Base-by-base conservation (phyloP, 2,329 filamentous ascomycete species). In the Aschersonia sp. region DNA sequence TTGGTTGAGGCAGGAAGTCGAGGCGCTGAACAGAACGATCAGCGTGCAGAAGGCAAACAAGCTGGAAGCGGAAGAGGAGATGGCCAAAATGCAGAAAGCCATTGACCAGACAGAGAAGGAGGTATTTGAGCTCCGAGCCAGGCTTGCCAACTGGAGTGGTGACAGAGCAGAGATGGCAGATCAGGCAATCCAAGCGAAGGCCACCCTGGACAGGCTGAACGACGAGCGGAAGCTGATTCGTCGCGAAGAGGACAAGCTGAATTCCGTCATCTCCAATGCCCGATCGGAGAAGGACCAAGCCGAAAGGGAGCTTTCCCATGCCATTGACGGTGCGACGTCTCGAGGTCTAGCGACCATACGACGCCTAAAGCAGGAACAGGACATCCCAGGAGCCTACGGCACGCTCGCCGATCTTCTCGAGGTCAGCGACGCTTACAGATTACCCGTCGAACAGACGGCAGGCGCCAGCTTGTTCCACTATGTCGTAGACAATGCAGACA, bases 391-490 rank as follows among this genome's bases (percentile, higher is more conserved):
- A 30, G 87, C 92, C 2, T 94, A 95, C 60, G 92, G 94, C 45
- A 94, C 89, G 0, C 66, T 98, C 39, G 89, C 90, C 5, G 94
- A 98, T 62, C 76, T 98, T n/a, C 79, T 97, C 56, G 79, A 88
- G 47, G 87, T 95, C 45, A 79, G 74, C 49, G 87, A 95, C 47
- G 77, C 79, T 47, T 97, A 95, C 65, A 81, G 88, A 51, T 80
- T 89, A 9, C 87, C 92, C 2, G 84, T 94, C 8, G 92, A 98
- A 65, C 87, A 94, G 56, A 92, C 89, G 46, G 92, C 90, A 2
- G 92, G 92, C 14, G 83, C 82, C 52, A 94, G 87, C 61, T 73
- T 98, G 7, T 98, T 98, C 66, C 87, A 98, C 64, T 95, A 95
- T 54, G 81, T 98, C 9, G 90, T 97, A 42, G 90, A 98, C 62